Base-by-base conservation (phyloP, 2,329 filamentous ascomycete species). In the Gremmenia infestans region DNA sequence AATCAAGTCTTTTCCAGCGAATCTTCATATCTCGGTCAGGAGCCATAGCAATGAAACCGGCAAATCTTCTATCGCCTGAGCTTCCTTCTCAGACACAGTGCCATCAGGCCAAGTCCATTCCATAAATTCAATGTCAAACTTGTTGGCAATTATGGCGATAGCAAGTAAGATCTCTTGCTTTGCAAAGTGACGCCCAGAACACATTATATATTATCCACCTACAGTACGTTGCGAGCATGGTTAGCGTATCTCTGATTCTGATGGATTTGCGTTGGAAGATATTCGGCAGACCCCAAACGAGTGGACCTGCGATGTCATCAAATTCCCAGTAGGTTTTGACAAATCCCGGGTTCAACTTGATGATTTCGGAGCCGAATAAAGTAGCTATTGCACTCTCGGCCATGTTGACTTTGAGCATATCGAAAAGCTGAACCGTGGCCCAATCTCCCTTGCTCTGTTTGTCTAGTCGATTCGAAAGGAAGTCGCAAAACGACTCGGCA, bases 121-220 rank as follows among this genome's bases (percentile, higher is more conserved):
- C 14, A 58, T 19, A 11, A 54, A 36, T 25, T 60, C 40, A 23
- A 63, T 52, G 22, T 63, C 52, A 28, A 60, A 63, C 32, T 62
- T 63, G 15, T 56, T 28, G 11, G 63, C 35, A 0, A 63, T 43
- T 7, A 60, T 19, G 9, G 55, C 54, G 28, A 52, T 50, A 12
- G 55, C 51, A 3, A 48, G 50, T 25, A 61, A 35, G 19, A 61
- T 59, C 23, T 63, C 56, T 43, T 57, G 60, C 19, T 65, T 65
- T 6, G 61, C 58, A 45, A 61, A 65, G 51, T 61, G 56, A 9
- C 57, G 52, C 17, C 56, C 58, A 28, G 57, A 54, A 48, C 60
- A 63, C 17, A 63, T 61, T 35, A 55, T 54, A 25, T 47, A 39
- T 8, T 59, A 57, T 19, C 57, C 61, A 40, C 57, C 58, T 37